phyloP scores from a whole-genome alignment of 225 moss, liverwort and hornwort species.

The Lunularia cruciata region DNA sequence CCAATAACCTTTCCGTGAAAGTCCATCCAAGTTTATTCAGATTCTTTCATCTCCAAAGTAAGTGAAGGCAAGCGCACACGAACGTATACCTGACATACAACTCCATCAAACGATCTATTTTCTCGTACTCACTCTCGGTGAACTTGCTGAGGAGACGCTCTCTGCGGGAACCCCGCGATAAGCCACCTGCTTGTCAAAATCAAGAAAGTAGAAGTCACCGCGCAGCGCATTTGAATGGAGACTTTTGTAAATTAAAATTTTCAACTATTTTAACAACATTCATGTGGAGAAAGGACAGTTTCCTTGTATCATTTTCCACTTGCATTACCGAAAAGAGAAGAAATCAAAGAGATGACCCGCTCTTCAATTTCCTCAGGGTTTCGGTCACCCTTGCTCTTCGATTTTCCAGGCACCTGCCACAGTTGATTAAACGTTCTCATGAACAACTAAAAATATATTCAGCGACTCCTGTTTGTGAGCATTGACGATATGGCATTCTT shows the following conservation, averaged over 20 bases:
- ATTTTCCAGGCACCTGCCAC: conserved; percentile 76
- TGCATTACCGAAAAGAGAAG: conserved; percentile 89
- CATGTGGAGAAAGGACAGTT: too few relatives aligned
- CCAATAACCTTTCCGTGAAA: too few relatives aligned
- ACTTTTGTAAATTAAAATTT: too few relatives aligned
- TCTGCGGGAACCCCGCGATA: conserved; percentile 83
- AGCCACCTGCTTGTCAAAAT: conserved; percentile 55
- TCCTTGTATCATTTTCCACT: neutral
- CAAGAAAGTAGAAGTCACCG: too few relatives aligned
- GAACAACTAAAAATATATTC: neutral
- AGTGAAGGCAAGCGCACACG: neutral
- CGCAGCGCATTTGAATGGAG: too few relatives aligned
- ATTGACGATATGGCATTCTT: too few relatives aligned
- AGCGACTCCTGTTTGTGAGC: too few relatives aligned
- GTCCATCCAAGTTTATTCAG: too few relatives aligned
- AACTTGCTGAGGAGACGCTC: conserved; percentile 90
- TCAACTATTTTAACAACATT: too few relatives aligned
- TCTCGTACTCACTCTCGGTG: conserved; percentile 79
- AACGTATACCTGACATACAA: conserved; percentile 76
- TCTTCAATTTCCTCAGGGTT: conserved; percentile 88
- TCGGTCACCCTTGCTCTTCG: conserved; percentile 67
- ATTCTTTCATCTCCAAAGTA: too few relatives aligned
- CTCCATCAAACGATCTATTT: conserved; percentile 97
- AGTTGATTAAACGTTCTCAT: too few relatives aligned
- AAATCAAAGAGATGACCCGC: conserved; percentile 82